Evolutionary conservation across 257 asterid species (phyloP).

Genomic region (Nicotiana sylvestris): DNA sequence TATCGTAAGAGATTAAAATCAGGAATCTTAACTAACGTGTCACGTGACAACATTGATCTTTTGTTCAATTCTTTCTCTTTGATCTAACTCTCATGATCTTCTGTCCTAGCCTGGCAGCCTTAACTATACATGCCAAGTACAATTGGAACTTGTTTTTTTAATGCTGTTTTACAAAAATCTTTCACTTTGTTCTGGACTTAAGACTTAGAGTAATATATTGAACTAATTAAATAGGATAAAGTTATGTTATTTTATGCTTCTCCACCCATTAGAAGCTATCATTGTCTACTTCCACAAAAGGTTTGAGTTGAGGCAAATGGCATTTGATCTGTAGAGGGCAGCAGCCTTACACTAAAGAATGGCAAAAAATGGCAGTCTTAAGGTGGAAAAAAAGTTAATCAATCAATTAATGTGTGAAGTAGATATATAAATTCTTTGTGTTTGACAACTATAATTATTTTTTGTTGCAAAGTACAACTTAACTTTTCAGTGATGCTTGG

Average conservation of each 20-base stretch:
- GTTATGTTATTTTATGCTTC: slow-evolving; percentile 19
- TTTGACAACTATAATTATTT: slow-evolving; percentile 19
- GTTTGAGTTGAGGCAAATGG: slow-evolving; percentile 5
- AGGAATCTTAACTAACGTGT: background rate
- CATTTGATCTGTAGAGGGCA: background rate
- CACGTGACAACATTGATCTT: slow-evolving; percentile 12
- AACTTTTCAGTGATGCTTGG: slow-evolving; percentile 31
- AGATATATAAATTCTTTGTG: background rate
- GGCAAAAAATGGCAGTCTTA: background rate
- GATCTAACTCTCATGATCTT: background rate
- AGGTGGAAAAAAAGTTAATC: slow-evolving; percentile 1
- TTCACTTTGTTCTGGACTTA: background rate
- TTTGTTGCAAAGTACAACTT: slow-evolving; percentile 33
- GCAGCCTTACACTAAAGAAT: slow-evolving; percentile 1
- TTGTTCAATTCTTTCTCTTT: background rate
- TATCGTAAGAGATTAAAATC: background rate
- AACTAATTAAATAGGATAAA: slow-evolving; percentile 12
- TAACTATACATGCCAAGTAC: slow-evolving; percentile 36
- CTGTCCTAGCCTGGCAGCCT: background rate
- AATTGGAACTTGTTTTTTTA: slow-evolving; percentile 41
- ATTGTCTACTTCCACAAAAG: background rate
- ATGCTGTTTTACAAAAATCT: slow-evolving; percentile 21
- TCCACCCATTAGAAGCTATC: slow-evolving; percentile 7
- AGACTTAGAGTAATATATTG: background rate
- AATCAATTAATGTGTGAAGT: background rate